Evolutionary conservation across 225 moss, liverwort and hornwort species (phyloP), one percentile per base, ranked within the genome.

Genomic region (Bryoerythrophyllum caledonicum): DNA sequence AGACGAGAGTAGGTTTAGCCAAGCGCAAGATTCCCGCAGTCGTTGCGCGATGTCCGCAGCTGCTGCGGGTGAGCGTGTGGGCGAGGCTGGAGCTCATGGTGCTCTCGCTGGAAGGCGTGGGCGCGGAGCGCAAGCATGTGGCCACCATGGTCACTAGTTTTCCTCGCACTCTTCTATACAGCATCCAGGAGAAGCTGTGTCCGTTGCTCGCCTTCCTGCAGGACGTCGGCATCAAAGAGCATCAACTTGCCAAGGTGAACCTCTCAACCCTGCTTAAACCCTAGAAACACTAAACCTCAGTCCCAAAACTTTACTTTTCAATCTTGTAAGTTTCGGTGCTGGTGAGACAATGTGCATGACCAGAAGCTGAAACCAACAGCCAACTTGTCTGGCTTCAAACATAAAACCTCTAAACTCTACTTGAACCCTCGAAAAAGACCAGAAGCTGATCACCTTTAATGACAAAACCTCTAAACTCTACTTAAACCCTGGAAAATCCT

Each of bases 131-230:
- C 43, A 86, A 82, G 79, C 83, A 89, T 44, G 64, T 91, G 51
- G 80, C 77, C 55, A 64, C 70, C 13, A 85, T 84, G 65, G 81
- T 89, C n/a, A 40, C 73, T 37, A 83, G 83, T 14, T 91, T 91
- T 67, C 89, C 91, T 16, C 89, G 86, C 24, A 16, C 85, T 10
- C 82, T 89, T 34, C 81, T 85, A 38, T 89, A 84, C 82, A 89
- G 87, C 72, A 87, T 86, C 63, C 85, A 91, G 70, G 91, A 91
- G 78, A 91, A 89, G 76, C 82, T n/a, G n/a, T n/a, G n/a, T n/a
- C n/a, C n/a, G n/a, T n/a, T n/a, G n/a, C n/a, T n/a, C n/a, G n/a
- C n/a, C n/a, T n/a, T n/a, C n/a, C n/a, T n/a, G n/a, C n/a, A n/a
- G n/a, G n/a, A n/a, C n/a, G n/a, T n/a, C n/a, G n/a, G n/a, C n/a